Evolutionary conservation across 768 basidiomycete species (phyloP).

Genomic region (Boletus sensibilis): DNA sequence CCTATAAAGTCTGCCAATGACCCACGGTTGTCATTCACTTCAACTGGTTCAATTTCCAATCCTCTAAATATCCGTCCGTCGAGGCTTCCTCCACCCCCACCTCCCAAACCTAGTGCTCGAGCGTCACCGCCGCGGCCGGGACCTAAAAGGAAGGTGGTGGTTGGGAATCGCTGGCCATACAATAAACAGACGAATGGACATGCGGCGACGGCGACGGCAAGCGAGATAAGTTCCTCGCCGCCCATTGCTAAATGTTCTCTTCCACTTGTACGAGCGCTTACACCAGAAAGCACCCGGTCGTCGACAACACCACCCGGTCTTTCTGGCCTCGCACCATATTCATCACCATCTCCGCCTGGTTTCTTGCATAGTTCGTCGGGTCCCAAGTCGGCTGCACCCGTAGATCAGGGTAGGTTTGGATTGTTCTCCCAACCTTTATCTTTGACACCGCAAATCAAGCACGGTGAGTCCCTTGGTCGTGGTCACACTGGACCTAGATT

Average conservation of each 20-base stretch:
- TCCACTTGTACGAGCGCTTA: slow-evolving; percentile 20
- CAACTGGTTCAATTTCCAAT: slow-evolving; percentile 47
- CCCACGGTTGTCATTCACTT: slow-evolving; percentile 37
- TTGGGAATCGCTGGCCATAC: slow-evolving; percentile 52
- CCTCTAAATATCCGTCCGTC: slow-evolving; percentile 57
- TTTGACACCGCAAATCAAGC: slow-evolving; percentile 30
- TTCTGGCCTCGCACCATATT: slow-evolving; percentile 32
- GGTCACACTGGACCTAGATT: neutral
- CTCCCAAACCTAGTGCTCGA: slow-evolving; percentile 10
- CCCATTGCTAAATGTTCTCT: slow-evolving; percentile 11
- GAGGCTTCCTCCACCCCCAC: slow-evolving; percentile 13
- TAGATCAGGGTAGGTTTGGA: slow-evolving; percentile 21
- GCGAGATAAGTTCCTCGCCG: slow-evolving; percentile 16
- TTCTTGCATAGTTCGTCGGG: slow-evolving; percentile 33
- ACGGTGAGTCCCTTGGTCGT: slow-evolving; percentile 20
- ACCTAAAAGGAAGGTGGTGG: slow-evolving; percentile 32
- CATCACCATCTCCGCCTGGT: slow-evolving; percentile 36
- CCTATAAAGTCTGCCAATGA: slow-evolving; percentile 31
- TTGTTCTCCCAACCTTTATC: slow-evolving; percentile 16
- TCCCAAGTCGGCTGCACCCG: slow-evolving; percentile 17
- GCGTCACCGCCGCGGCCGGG: slow-evolving; percentile 13
- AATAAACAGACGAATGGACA: slow-evolving; percentile 30
- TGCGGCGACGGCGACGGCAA: neutral
- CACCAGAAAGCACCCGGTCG: slow-evolving; percentile 34
- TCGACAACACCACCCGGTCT: slow-evolving; percentile 35